phyloP scores from a whole-genome alignment of 305 asterid genomes.

The Fraxinus greggii region DNA sequence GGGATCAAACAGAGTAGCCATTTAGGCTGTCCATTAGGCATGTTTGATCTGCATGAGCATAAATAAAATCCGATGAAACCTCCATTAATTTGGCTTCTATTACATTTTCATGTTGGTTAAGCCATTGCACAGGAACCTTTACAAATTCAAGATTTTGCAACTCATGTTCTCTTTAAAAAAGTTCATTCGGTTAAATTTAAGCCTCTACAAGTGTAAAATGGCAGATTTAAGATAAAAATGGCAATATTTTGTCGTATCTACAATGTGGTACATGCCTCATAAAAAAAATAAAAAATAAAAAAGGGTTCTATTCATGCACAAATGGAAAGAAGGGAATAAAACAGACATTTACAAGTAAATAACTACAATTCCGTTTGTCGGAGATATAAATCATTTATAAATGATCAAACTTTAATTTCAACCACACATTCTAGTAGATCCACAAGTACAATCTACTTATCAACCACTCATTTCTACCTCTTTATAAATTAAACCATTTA shows the following conservation, averaged over 20 bases:
- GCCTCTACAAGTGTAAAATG: background rate
- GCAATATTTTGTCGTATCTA: background rate
- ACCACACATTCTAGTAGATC: background rate
- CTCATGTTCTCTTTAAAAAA: background rate
- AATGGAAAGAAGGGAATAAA: background rate
- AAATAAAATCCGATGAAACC: background rate
- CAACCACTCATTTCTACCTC: background rate
- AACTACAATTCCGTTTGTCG: background rate
- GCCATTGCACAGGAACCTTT: background rate
- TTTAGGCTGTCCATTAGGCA: constrained; percentile 89
- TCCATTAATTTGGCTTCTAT: background rate
- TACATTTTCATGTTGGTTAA: background rate
- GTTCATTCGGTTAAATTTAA: background rate
- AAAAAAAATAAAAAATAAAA: background rate
- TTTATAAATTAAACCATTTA: background rate
- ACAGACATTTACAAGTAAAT: background rate
- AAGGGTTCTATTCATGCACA: background rate
- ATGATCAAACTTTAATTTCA: background rate
- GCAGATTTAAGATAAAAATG: background rate
- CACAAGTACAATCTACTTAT: background rate
- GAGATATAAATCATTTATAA: background rate
- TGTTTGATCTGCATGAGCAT: constrained; percentile 59
- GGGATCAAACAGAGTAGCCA: constrained; percentile 84
- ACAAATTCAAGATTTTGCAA: constrained; percentile 8
- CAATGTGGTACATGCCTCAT: background rate